Evolutionary conservation across 495 filamentous ascomycete species (phyloP), one percentile per base, ranked within the genome.

Genomic region (Penicillium bovifimosum): DNA sequence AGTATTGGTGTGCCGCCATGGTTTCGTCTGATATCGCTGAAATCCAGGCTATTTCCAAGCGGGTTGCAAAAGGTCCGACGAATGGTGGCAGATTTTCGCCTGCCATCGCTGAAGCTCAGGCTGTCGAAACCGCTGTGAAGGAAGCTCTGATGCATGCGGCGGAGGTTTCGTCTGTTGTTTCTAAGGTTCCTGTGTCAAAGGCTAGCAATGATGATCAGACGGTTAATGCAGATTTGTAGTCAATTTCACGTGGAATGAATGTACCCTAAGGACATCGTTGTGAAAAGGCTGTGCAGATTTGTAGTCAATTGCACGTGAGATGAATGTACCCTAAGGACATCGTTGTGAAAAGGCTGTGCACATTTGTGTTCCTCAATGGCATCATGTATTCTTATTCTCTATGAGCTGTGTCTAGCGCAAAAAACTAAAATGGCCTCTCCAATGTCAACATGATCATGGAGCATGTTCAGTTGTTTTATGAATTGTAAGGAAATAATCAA

Each of bases 301-400:
- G n/a, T 16, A 18, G 10, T 43, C 29, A n/a, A 27, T 7, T 43
- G n/a, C 26, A 6, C 8, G 14, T 13, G 26, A n/a, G 14, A 16
- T 8, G 6, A 7, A 4, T 29, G 41, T 43, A 17, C 20, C 16
- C 14, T 8, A 9, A 47, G 20, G 16, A 6, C n/a, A 5, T 47
- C 9, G 20, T 26, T 47, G 3, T 9, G 9, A 9, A 24, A 16
- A 8, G 5, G 24, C 8, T 1, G n/a, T 13, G 9, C 41, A 41
- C 8, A 29, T 11, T 11, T 5, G 14, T 29, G 26, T 41, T 16
- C 4, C 6, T 24, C 20, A 11, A 28, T 13, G 20, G 41, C 41
- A 41, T 40, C 47, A 50, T 41, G 16, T 42, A 42, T 42, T 50
- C 48, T 42, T 42, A 41, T 41, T 20, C 29, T 50, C 48, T 41